Evolutionary conservation across 1,139 yeast genomes (phyloP).

Genomic region (Pichia sp.): DNA sequence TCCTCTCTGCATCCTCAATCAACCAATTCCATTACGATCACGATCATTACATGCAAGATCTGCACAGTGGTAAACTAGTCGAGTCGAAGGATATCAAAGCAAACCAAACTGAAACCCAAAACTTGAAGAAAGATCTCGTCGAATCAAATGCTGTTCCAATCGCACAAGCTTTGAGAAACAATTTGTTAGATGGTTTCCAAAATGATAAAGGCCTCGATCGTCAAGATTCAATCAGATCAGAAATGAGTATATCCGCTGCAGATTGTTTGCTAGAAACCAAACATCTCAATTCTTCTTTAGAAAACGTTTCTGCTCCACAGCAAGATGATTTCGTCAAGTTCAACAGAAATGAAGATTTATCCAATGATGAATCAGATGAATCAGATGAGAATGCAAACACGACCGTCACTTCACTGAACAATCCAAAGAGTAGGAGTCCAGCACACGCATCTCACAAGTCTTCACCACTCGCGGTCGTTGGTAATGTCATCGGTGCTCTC

Average conservation of each 20-base stretch:
- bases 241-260: constrained; percentile 26
- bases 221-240: constrained; percentile 27
- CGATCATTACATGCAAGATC: constrained; percentile 32
- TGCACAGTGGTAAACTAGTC: constrained; percentile 25
- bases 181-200: constrained; percentile 8
- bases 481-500: constrained; percentile 11
- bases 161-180: not conserved
- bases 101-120: constrained; percentile 16
- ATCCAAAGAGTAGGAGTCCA: not conserved
- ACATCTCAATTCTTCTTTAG: constrained; percentile 23
- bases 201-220: constrained; percentile 21
- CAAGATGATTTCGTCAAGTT: not conserved
- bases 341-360: constrained; percentile 1
- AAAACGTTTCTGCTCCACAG: constrained; percentile 14
- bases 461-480: not conserved
- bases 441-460: not conserved
- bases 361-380: constrained; percentile 32
- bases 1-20: constrained; percentile 7
- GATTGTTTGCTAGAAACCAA: constrained; percentile 29
- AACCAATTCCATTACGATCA: constrained; percentile 29
- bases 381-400: constrained; percentile 21
- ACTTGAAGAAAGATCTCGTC: constrained; percentile 22
- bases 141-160: not conserved
- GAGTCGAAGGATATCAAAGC: constrained; percentile 22
- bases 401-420: not conserved